phyloP scores from a whole-genome alignment of 2,329 filamentous ascomycete genomes.

The Diplodia scrobiculata region DNA sequence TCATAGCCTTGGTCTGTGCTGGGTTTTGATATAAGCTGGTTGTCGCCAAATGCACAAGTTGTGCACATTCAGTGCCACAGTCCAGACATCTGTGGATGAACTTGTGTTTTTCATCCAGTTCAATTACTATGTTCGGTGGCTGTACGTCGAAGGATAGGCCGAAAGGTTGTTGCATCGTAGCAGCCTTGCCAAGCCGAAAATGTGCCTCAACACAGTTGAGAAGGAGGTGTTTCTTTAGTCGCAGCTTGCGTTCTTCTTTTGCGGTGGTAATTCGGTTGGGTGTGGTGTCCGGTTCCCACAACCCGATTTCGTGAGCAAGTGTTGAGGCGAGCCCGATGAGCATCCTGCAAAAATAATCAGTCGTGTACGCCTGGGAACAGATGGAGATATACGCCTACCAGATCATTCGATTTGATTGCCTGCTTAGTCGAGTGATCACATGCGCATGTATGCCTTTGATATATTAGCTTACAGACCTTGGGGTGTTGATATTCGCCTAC shows the following conservation, averaged over 20 bases:
- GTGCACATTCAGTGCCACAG: background rate
- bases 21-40: constrained; percentile 11
- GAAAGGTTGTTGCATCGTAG: constrained; percentile 14
- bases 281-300: constrained; percentile 6
- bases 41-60: constrained; percentile 6
- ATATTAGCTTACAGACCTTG: background rate
- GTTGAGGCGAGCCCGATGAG: constrained; percentile 10
- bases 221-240: constrained; percentile 11
- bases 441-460: constrained; percentile 9
- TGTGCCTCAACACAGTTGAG: constrained; percentile 9
- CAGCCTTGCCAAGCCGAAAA: constrained; percentile 5
- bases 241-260: constrained; percentile 5
- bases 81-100: constrained; percentile 1
- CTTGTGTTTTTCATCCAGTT: constrained; percentile 1
- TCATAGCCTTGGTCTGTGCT: constrained; percentile 14
- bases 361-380: no score
- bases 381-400: background rate
- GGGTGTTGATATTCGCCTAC: background rate
- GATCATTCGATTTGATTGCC: constrained; percentile 21
- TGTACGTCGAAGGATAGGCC: constrained; percentile 18
- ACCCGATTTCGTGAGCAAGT: constrained; percentile 15
- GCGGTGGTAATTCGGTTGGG: constrained; percentile 1
- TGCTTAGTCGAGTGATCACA: background rate
- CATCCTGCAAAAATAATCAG: constrained; percentile 5
- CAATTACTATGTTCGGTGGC: background rate